These are phyloP conservation scores for Peronospora destructor DNA, from an alignment of 352 stramenopile species.

Conservation along the genomic window DNA sequence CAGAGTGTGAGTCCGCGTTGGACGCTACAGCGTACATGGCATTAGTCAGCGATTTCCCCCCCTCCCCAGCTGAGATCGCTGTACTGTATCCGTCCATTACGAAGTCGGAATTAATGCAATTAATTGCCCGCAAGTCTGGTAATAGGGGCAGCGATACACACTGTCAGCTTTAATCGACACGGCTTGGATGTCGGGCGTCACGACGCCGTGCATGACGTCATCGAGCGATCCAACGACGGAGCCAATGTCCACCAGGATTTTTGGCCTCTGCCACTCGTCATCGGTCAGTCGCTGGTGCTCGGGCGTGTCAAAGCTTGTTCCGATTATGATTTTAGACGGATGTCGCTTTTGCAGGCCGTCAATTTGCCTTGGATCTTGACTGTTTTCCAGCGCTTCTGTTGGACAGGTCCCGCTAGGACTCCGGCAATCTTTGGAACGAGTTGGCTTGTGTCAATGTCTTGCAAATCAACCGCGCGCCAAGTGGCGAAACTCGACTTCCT, in stretches of 20 bases:
- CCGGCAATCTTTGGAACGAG: constrained; percentile 16
- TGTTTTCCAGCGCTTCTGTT: constrained; percentile 32
- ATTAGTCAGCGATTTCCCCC: no score
- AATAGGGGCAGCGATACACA: no score
- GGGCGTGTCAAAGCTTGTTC: constrained; percentile 22
- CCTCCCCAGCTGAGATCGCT: no score
- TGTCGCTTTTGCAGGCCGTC: constrained; percentile 37
- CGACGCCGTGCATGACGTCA: constrained; percentile 54
- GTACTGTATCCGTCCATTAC: no score
- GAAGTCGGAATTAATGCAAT: no score
- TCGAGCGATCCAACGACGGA: constrained; percentile 45
- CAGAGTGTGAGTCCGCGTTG: no score
- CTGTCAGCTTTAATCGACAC: constrained; percentile 41
- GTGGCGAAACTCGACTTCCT: constrained; percentile 21
- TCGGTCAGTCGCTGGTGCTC: constrained; percentile 28
- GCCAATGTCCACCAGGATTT: constrained; percentile 39
- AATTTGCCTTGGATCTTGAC: constrained; percentile 41
- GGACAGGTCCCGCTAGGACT: constrained; percentile 13
- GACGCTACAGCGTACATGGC: no score
- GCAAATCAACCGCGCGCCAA: constrained; percentile 28
- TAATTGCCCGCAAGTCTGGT: no score
- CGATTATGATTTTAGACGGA: constrained; percentile 21
- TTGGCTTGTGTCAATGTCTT: constrained; percentile 33
- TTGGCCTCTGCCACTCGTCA: constrained; percentile 38
- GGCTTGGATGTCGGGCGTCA: constrained; percentile 29